Evolutionary conservation across 345 rosid genomes (phyloP).

Genomic region (Brassica nigra): DNA sequence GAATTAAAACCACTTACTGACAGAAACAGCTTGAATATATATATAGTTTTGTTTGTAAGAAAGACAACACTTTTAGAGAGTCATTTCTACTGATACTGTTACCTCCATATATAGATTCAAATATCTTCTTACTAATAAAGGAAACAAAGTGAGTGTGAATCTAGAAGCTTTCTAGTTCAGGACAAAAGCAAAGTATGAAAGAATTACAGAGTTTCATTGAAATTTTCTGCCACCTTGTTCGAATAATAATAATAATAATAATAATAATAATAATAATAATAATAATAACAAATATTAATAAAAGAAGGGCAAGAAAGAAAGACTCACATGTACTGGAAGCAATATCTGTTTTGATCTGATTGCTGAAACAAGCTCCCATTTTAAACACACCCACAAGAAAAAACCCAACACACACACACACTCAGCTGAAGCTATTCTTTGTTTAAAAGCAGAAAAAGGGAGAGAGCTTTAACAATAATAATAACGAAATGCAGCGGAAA

Average conservation of each 20-base stretch:
- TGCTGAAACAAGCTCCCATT: conserved; percentile 92
- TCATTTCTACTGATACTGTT: conserved; percentile 14
- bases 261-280: background rate
- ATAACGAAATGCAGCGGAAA: background rate
- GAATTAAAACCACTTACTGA: no score
- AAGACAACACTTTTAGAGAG: background rate
- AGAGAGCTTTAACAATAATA: background rate
- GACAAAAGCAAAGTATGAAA: conserved; percentile 22
- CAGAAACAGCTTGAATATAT: no score
- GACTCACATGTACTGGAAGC: conserved; percentile 63
- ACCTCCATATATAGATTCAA: background rate
- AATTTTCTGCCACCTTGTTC: background rate
- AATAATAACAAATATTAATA: background rate
- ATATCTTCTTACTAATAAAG: conserved; percentile 12
- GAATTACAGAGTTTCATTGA: conserved; percentile 4
- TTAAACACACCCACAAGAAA: conserved; percentile 6
- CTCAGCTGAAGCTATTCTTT: conserved; percentile 22
- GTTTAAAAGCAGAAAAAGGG: background rate
- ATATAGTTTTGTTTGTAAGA: no score
- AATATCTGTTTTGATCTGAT: conserved; percentile 77
- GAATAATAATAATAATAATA: background rate
- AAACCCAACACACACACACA: conserved; percentile 12
- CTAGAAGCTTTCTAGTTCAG: background rate
- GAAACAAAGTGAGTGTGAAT: conserved; percentile 15
- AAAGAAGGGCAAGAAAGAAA: conserved; percentile 1